Evolutionary conservation across 495 filamentous ascomycete genomes (phyloP).

Genomic region (Aspergillus sparsus): DNA sequence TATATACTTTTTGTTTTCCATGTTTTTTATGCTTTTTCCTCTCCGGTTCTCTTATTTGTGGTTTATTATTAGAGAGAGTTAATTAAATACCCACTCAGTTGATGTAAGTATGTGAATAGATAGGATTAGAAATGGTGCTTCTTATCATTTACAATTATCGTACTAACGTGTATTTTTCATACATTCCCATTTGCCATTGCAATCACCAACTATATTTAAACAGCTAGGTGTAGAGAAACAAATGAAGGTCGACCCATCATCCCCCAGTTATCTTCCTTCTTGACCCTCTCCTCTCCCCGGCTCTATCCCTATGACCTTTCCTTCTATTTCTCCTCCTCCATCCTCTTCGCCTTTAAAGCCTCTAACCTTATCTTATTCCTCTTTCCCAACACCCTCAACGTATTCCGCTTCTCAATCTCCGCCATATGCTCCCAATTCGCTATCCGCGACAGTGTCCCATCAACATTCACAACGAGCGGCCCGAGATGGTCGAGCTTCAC

Average conservation of each 20-base stretch:
- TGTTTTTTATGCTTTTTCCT: conserved; percentile 19
- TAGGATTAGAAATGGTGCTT: not conserved
- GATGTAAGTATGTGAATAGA: conserved; percentile 3
- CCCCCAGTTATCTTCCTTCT: too few relatives aligned
- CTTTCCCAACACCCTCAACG: conserved; percentile 61
- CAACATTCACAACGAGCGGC: conserved; percentile 66
- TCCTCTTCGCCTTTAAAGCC: conserved; percentile 41
- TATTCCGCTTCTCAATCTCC: conserved; percentile 61
- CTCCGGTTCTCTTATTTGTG: conserved; percentile 14
- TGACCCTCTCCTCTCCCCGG: too few relatives aligned
- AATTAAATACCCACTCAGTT: conserved; percentile 3
- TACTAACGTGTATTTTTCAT: too few relatives aligned
- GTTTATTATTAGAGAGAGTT: conserved; percentile 5
- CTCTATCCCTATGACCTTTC: too few relatives aligned
- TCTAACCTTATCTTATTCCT: conserved; percentile 62
- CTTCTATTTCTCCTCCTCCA: conserved; percentile 1
- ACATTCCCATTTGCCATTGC: too few relatives aligned
- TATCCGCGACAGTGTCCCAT: conserved; percentile 65
- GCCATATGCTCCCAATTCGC: conserved; percentile 69
- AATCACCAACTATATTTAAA: too few relatives aligned
- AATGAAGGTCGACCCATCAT: too few relatives aligned
- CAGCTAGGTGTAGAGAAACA: too few relatives aligned
- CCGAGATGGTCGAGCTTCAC: conserved; percentile 61
- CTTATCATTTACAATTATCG: too few relatives aligned
- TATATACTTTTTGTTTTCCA: conserved; percentile 1